Conservation (phyloP, 2,329 filamentous ascomycete species). For the Ophiobolus disseminans region DNA sequence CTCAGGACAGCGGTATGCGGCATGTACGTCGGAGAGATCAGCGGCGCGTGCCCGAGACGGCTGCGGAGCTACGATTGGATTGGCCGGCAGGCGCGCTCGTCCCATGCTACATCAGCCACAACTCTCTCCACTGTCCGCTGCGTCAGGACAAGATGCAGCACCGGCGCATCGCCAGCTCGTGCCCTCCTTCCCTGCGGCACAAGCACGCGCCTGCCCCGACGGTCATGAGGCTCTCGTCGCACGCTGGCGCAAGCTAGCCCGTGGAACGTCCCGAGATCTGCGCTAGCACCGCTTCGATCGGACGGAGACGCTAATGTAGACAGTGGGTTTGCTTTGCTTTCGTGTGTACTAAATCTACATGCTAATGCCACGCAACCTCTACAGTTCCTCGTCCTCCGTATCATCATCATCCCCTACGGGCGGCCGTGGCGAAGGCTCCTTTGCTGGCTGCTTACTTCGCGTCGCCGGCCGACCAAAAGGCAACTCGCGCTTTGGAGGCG, state of each 20-base stretch:
- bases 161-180: too few species aligned
- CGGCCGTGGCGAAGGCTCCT: constrained; percentile 13
- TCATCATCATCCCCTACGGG: constrained; percentile 35
- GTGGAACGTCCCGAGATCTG: constrained; percentile 11
- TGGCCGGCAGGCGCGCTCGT: constrained; percentile 1
- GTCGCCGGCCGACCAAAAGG: constrained; percentile 40
- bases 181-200: neutral
- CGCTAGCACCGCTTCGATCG: too few species aligned
- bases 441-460: constrained; percentile 23
- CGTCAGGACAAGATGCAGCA: neutral
- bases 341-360: neutral
- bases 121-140: too few species aligned
- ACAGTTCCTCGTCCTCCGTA: constrained; percentile 43
- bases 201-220: too few species aligned
- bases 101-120: neutral
- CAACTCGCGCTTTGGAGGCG: constrained; percentile 43
- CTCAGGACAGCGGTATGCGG: constrained; percentile 7
- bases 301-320: too few species aligned
- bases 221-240: too few species aligned
- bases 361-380: neutral
- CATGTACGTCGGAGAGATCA: constrained; percentile 3
- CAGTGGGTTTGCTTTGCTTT: neutral
- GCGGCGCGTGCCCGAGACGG: constrained; percentile 6
- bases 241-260: neutral
- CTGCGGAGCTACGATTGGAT: neutral